Evolutionary conservation across 768 basidiomycete genomes (phyloP), one percentile per base, ranked within the genome.

Genomic region (Phlebiopsis flavidoalba): DNA sequence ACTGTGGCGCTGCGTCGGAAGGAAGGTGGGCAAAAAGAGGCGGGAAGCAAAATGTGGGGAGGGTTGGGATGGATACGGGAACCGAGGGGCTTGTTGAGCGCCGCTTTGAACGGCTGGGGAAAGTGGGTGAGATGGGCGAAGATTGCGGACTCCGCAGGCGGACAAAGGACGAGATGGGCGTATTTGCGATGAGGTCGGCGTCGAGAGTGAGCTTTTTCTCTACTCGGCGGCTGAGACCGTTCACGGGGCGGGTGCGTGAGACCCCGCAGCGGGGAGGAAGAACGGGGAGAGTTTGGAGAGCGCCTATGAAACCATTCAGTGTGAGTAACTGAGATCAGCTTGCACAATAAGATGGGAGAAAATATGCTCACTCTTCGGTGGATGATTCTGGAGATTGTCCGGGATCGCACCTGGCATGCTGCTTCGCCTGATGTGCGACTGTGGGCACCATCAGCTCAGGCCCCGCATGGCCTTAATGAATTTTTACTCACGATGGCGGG

Each of bases 161-260:
- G 47, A 89, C 86, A 61, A 88, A 92, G 43, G 83, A 80, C 26
- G 91, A 93, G 58, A 93, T 92, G 57, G 91, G 91, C 14, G 86
- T 89, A 67, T 67, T 70, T 6, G 69, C 72, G 26, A 69, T 66
- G 35, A 62, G 63, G 52, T 73, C 72, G 48, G 64, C 52, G 21
- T 73, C 72, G 19, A 70, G 64, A 5, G 58, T 63, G 58, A 67
- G 67, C 57, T 73, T 69, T 58, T 64, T 59, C 63, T 63, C 67
- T 58, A 53, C 64, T 55, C 60, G 59, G 47, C 67, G 63, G 26
- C 66, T 61, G 15, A 63, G 59, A 31, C 21, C 22, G 54, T 37
- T 55, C n/a, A 26, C 17, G 26, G 62, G 64, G 49, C 21, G 35
- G 54, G 40, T 45, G 54, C 22, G 14, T 36, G 12, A 55, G 36